Evolutionary conservation across 225 moss, liverwort and hornwort genomes (phyloP), one percentile per base, ranked within the genome.

Genomic region (Neckera pumila): DNA sequence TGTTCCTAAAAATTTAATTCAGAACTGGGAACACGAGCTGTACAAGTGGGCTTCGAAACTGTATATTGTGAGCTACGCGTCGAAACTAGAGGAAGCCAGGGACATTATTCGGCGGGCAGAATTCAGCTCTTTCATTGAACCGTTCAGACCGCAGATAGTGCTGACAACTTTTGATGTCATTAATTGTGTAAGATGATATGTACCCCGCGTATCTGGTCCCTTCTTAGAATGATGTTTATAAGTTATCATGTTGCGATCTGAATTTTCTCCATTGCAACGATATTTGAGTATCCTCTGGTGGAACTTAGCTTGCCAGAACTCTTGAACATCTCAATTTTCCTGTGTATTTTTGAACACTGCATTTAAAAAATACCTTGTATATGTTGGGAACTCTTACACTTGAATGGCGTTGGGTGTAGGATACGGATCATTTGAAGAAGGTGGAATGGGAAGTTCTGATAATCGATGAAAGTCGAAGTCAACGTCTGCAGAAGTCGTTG

Each of bases 161-260:
- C 87, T 98, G 90, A 95, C 98, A 84, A 96, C 96, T 62, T 97
- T 94, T 87, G 98, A 97, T 51, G 91, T 94, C 62, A 92, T 96
- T 33, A 92, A 83, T 81, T 91, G 87, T 88, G 98, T 98, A 94
- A 95, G 96, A 63, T 84, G 38, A 56, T 82, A 85, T 76, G 23
- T 51, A 62, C 60, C 65, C 82, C 19, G 13, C 58, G 62, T 82
- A 83, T 67, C 80, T 38, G 64, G 86, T 30, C 17, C 60, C n/a
- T n/a, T 87, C 34, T 28, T 72, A 38, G 53, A 86, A 83, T 76
- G 76, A 74, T 80, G 62, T 84, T 21, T 79, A 65, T 30, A 69
- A 49, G n/a, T 43, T 63, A 57, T 80, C 74, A 45, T 63, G 86
- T 79, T 88, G 83, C 38, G 69, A 83, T 82, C 71, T 38, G 76